These are phyloP conservation scores for Cyclocybe aegerita DNA, from an alignment of 768 basidiomycete genomes.

Conservation along the genomic window DNA sequence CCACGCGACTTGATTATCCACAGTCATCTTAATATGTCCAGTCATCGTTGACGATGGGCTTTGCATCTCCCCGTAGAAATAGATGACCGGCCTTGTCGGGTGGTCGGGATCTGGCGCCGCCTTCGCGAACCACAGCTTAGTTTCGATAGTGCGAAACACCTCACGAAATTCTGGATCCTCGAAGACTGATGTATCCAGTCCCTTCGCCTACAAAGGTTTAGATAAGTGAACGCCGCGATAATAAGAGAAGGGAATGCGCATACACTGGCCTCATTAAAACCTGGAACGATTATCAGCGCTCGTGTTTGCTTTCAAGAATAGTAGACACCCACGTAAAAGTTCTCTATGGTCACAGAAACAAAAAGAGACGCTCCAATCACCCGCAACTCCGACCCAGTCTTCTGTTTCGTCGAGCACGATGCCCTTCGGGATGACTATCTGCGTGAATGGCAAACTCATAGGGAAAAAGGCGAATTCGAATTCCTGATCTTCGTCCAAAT, in stretches of 20 bases:
- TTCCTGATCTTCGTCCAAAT: conserved; percentile 30
- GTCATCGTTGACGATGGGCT: conserved; percentile 43
- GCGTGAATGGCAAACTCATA: conserved; percentile 54
- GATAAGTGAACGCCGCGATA: neutral
- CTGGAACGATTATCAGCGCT: conserved; percentile 25
- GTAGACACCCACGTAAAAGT: conserved; percentile 50
- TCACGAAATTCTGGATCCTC: conserved; percentile 51
- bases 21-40: conserved; percentile 55
- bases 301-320: conserved; percentile 4
- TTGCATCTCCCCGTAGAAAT: conserved; percentile 53
- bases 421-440: conserved; percentile 42
- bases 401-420: conserved; percentile 32
- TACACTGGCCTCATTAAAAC: conserved; percentile 44
- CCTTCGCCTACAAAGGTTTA: conserved; percentile 6
- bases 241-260: conserved; percentile 1
- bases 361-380: conserved; percentile 63
- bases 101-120: conserved; percentile 45
- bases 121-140: conserved; percentile 42
- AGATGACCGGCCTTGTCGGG: conserved; percentile 51
- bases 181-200: conserved; percentile 47
- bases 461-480: conserved; percentile 38
- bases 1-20: conserved; percentile 60
- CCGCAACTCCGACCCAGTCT: conserved; percentile 63
- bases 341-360: conserved; percentile 70
- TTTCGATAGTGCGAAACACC: conserved; percentile 46